A percentile compares a stretch with the other conserved stretches of the same genome.
phyloP scores from a whole-genome alignment of 805 yeast species.

The Saturnispora bothae region DNA sequence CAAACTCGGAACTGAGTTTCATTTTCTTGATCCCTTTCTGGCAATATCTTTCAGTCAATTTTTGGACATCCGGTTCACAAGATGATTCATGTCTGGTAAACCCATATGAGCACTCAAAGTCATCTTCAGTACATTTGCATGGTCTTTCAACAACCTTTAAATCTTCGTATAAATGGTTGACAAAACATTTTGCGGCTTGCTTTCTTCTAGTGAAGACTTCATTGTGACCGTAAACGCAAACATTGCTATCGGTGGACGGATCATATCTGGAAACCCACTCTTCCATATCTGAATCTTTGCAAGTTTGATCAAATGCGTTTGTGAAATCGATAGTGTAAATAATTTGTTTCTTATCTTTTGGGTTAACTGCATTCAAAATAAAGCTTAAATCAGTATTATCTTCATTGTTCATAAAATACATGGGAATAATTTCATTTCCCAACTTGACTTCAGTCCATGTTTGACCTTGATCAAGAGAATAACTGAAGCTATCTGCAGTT shows the following conservation, averaged over 20 bases:
- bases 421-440: constrained; percentile 26
- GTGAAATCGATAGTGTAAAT: constrained; percentile 43
- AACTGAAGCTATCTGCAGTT: constrained; percentile 24
- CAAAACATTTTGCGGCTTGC: constrained; percentile 52
- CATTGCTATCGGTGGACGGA: constrained; percentile 24
- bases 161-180: constrained; percentile 37
- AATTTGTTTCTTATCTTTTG: constrained; percentile 13
- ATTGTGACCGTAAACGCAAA: constrained; percentile 61
- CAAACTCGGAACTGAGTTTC: constrained; percentile 18
- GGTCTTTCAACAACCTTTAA: constrained; percentile 37
- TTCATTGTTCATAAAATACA: constrained; percentile 33
- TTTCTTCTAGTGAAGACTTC: constrained; percentile 58
- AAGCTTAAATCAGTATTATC: constrained; percentile 64
- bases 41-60: constrained; percentile 17
- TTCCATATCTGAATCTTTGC: constrained; percentile 50
- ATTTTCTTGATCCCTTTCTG: constrained; percentile 13
- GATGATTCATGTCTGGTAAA: constrained; percentile 30
- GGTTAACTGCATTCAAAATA: constrained; percentile 36
- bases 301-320: constrained; percentile 38
- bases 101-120: constrained; percentile 61
- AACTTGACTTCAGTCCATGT: constrained; percentile 49
- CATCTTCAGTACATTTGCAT: constrained; percentile 55
- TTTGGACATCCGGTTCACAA: constrained; percentile 33
- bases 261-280: constrained; percentile 44
- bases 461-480: constrained; percentile 64